Evolutionary conservation across 2,329 filamentous ascomycete species (phyloP).

Genomic region (Claviceps quebecensis): DNA sequence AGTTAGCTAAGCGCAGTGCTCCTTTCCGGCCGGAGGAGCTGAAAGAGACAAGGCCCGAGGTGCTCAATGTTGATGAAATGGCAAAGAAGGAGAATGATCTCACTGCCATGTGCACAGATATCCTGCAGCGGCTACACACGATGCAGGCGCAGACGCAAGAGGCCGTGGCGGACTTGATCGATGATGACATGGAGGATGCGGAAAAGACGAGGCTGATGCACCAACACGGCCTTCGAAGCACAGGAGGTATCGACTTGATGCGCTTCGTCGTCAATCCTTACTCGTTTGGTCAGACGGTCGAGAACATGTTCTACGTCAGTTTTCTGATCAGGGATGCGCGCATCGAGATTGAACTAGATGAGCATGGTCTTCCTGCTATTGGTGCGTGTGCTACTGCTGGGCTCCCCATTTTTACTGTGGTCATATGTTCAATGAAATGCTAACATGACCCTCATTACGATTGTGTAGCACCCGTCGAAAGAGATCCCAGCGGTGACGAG

Average conservation of each 20-base stretch:
- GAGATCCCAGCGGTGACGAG: conserved; percentile 33
- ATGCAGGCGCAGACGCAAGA: conserved; percentile 33
- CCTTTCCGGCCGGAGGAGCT: conserved; percentile 55
- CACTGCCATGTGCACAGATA: conserved; percentile 63
- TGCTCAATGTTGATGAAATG: conserved; percentile 61
- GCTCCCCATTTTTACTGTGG: neutral
- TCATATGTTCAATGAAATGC: neutral
- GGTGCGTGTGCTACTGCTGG: conserved; percentile 40
- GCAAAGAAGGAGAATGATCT: conserved; percentile 67
- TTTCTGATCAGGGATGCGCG: conserved; percentile 84
- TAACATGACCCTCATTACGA: neutral
- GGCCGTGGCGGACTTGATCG: conserved; percentile 27
- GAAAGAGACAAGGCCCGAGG: conserved; percentile 61
- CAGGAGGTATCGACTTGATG: conserved; percentile 64
- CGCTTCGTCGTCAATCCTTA: conserved; percentile 79
- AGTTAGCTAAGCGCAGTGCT: conserved; percentile 54
- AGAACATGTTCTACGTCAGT: conserved; percentile 93
- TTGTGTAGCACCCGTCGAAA: conserved; percentile 19
- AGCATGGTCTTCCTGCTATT: conserved; percentile 61
- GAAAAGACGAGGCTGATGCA: conserved; percentile 43
- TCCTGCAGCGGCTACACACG: conserved; percentile 46
- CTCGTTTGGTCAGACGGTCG: conserved; percentile 87
- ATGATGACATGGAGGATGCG: conserved; percentile 32
- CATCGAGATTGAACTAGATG: conserved; percentile 60
- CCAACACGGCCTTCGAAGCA: conserved; percentile 48